phyloP scores from a whole-genome alignment of 2,329 filamentous ascomycete species.

The Emergomyces africanus region DNA sequence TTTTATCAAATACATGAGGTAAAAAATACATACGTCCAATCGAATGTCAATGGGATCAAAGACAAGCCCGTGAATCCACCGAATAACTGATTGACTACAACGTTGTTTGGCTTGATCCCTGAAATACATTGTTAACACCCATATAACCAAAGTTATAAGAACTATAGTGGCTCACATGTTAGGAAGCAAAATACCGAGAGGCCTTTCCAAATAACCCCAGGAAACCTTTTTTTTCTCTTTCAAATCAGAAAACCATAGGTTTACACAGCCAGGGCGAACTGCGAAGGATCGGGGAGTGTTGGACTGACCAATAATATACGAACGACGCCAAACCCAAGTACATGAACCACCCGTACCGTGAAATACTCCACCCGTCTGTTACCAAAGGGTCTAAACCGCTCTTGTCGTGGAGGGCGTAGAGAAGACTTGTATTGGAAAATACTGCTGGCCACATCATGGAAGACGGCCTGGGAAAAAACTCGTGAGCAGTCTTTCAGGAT shows the following conservation, averaged over 20 bases:
- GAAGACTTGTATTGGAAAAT: conserved; percentile 49
- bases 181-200: background rate
- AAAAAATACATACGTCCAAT: conserved; percentile 17
- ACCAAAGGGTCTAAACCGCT: conserved; percentile 38
- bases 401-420: conserved; percentile 59
- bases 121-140: conserved; percentile 15
- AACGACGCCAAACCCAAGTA: conserved; percentile 44
- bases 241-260: background rate
- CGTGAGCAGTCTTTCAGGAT: background rate
- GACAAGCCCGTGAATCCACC: conserved; percentile 55
- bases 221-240: background rate
- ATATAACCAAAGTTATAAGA: background rate
- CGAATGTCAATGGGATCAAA: conserved; percentile 50
- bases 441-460: conserved; percentile 60
- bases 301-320: conserved; percentile 45
- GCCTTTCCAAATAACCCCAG: background rate
- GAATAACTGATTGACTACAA: conserved; percentile 59
- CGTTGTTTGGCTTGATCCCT: conserved; percentile 47
- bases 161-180: background rate
- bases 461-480: conserved; percentile 25
- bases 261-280: background rate
- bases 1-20: background rate
- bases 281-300: background rate
- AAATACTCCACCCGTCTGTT: conserved; percentile 50
- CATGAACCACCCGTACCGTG: conserved; percentile 50